A percentile compares a stretch with the other conserved stretches of the same genome.
phyloP scores from a whole-genome alignment of 805 yeast genomes.

The Candida vaughaniae region DNA sequence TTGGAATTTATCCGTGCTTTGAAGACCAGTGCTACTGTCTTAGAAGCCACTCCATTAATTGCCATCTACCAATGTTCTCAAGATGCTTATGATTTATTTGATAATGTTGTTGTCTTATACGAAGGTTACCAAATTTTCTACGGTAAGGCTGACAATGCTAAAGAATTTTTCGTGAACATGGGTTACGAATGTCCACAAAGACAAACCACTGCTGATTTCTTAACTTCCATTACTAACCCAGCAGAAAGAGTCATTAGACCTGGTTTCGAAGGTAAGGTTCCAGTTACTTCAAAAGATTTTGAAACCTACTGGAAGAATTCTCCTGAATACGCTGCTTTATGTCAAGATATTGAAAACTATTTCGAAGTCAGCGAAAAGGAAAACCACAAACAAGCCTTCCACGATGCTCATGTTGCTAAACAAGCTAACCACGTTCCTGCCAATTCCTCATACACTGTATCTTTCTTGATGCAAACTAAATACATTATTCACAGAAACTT shows the following conservation, averaged over 20 bases:
- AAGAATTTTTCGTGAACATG: conserved; percentile 53
- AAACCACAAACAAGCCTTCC: conserved; percentile 1
- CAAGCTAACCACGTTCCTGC: conserved; percentile 6
- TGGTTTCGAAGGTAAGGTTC: conserved; percentile 52
- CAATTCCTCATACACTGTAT: conserved; percentile 6
- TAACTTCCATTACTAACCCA: conserved; percentile 66
- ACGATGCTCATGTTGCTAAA: conserved; percentile 7
- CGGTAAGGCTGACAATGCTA: conserved; percentile 42
- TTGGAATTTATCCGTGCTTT: conserved; percentile 69
- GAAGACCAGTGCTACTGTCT: conserved; percentile 53
- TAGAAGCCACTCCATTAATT: conserved; percentile 53
- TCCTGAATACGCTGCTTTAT: conserved; percentile 44
- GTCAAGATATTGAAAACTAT: conserved; percentile 42
- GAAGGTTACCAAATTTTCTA: conserved; percentile 48
- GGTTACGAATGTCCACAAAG: conserved; percentile 61
- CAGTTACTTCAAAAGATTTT: conserved; percentile 55
- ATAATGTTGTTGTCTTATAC: conserved; percentile 44
- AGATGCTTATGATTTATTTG: conserved; percentile 47
- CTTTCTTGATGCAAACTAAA: conserved; percentile 7
- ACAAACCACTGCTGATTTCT: conserved; percentile 66
- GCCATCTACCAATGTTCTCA: conserved; percentile 56
- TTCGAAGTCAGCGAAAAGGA: conserved; percentile 20
- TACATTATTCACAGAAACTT: conserved; percentile 9
- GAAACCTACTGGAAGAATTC: conserved; percentile 58
- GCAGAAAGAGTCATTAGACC: conserved; percentile 51